Percentiles rank a stretch among this genome's conserved stretches.
phyloP scores from a whole-genome alignment of 129 eudicot genomes.

The Silybum marianum region DNA sequence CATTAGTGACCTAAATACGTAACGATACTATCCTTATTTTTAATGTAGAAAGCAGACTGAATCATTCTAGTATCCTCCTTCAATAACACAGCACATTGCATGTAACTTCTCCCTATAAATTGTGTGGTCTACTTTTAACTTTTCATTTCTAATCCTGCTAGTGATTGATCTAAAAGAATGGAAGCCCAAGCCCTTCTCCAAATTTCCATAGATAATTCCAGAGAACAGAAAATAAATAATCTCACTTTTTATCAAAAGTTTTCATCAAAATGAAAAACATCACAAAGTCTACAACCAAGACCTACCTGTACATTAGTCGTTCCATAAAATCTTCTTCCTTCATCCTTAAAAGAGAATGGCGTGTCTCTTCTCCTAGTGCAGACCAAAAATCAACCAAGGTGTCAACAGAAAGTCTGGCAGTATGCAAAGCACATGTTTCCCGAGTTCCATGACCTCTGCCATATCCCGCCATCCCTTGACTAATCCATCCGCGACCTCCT shows the following conservation, averaged over 20 bases:
- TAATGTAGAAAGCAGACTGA: background rate
- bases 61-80: conserved; percentile 1
- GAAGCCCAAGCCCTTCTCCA: background rate
- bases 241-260: background rate
- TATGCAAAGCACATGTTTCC: conserved; percentile 97
- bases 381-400: conserved; percentile 98
- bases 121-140: background rate
- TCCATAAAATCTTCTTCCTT: conserved; percentile 98
- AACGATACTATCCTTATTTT: background rate
- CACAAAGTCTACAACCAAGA: conserved; percentile 3
- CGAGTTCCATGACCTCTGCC: conserved; percentile 95
- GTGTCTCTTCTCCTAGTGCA: conserved; percentile 93
- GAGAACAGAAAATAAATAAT: background rate
- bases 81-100: conserved; percentile 1
- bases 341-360: conserved; percentile 85
- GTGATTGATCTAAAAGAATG: background rate
- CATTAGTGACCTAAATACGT: background rate
- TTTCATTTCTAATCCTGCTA: background rate
- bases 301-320: conserved; percentile 86
- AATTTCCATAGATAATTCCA: background rate
- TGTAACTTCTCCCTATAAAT: background rate
- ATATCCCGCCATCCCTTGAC: conserved; percentile 88
- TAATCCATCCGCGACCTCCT: conserved; percentile 95
- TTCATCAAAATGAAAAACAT: too few species aligned
- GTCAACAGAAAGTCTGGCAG: conserved; percentile 93